A percentile compares a stretch with the other conserved stretches of the same genome.
Conservation (phyloP, 208 protist species). For the Strigomonas galati region DNA sequence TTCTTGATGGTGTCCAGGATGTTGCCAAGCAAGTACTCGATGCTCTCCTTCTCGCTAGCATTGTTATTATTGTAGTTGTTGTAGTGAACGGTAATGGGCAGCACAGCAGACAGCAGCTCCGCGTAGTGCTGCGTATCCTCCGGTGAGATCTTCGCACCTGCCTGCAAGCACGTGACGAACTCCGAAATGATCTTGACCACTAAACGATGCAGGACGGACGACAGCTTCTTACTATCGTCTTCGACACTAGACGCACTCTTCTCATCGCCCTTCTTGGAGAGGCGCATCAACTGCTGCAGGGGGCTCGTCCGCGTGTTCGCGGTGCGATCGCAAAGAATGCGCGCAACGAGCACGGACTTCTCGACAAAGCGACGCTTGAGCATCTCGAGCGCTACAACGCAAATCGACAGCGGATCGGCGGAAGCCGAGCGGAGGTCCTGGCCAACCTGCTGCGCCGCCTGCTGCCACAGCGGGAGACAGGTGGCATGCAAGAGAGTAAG, state of each 20-base stretch:
- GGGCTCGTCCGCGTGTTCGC: conserved; percentile 46
- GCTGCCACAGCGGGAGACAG: conserved; percentile 28
- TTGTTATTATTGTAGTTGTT: neutral
- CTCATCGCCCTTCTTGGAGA: conserved; percentile 14
- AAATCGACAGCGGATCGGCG: conserved; percentile 4
- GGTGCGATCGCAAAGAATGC: conserved; percentile 63
- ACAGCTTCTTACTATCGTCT: neutral
- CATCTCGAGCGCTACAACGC: conserved; percentile 8
- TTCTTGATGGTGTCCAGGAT: neutral
- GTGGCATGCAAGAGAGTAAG: conserved; percentile 56
- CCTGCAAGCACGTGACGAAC: conserved; percentile 4
- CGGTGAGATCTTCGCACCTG: neutral
- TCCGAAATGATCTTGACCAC: neutral
- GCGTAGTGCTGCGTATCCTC: neutral
- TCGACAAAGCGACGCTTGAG: conserved; percentile 21
- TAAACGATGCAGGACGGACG: neutral
- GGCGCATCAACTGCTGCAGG: conserved; percentile 55
- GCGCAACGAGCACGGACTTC: conserved; percentile 51
- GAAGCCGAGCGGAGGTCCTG: neutral
- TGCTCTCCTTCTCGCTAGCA: neutral
- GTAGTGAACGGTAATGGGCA: neutral
- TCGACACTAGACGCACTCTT: neutral
- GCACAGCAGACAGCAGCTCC: neutral
- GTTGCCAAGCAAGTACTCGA: neutral
- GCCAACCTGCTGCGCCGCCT: conserved; percentile 16